Base-by-base conservation (phyloP, 106 monocot genomes). In the Iris macrosiphon region DNA sequence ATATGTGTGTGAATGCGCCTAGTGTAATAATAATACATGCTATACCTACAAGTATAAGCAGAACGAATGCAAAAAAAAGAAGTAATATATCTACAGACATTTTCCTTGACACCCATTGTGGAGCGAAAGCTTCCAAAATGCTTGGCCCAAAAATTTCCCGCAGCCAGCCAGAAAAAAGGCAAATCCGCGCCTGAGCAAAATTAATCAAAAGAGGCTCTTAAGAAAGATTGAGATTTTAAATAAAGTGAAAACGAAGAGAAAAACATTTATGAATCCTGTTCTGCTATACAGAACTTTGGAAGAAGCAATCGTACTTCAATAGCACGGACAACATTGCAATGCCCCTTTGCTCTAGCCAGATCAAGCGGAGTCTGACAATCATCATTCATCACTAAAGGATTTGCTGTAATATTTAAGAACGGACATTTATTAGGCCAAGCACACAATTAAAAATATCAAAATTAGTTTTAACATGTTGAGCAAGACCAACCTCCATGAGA, bases 281-380 rank as follows among this genome's bases (percentile, higher is more conserved):
- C n/a, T n/a, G n/a, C n/a, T n/a, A n/a, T n/a, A n/a, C n/a, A n/a
- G n/a, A 23, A 56, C 23, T 31, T 45, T 37, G 11, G 10, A 33
- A 34, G 39, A 9, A 35, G 15, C 23, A 46, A 44, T 6, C 30
- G 59, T 67, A 90, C 96, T 80, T 90, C 96, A 68, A 98, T 98
- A 9, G 72, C 61, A 19, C 90, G 90, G 12, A 98, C 96, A 60
- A 98, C 86, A 65, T 80, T 79, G 7, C 41, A 37, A 60, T 90
- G 83, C 11, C 83, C 77, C 55, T 86, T 98, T 29, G 66, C 66
- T 78, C 90, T 86, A 25, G 96, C 90, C 69, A 90, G 49, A 49
- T 98, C 96, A 61, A 98, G 86, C 15, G 96, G 65, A n/a, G 90
- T 98, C 32, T 78, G 58, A 32, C 83, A 90, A 68, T 83, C 90